These are phyloP conservation scores for Cordyceps farinosa DNA, from an alignment of 2,329 filamentous ascomycete species.

Conservation along the genomic window DNA sequence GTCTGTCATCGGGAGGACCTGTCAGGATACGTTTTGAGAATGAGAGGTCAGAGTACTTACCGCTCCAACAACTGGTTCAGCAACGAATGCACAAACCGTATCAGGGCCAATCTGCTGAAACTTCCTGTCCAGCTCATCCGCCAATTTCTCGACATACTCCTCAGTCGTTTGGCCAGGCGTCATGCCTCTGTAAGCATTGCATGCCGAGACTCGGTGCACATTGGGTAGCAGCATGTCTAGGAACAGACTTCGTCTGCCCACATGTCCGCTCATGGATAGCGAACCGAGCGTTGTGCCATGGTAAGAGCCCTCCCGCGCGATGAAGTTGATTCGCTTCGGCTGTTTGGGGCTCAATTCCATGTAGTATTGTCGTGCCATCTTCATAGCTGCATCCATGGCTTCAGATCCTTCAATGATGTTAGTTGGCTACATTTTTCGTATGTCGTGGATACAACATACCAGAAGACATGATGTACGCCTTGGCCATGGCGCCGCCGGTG, in stretches of 20 bases:
- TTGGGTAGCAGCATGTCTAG: constrained; percentile 56
- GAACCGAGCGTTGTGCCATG: constrained; percentile 69
- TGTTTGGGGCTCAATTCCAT: constrained; percentile 43
- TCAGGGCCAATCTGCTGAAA: constrained; percentile 61
- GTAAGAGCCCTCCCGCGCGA: constrained; percentile 64
- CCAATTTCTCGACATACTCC: constrained; percentile 58
- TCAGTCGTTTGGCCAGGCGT: constrained; percentile 48
- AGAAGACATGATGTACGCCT: constrained; percentile 34
- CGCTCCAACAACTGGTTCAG: constrained; percentile 69
- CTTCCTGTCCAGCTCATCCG: constrained; percentile 61
- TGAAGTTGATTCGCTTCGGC: constrained; percentile 58
- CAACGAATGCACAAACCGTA: constrained; percentile 67
- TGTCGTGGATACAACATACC: constrained; percentile 24
- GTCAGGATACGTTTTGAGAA: not conserved
- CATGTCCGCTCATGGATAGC: constrained; percentile 61
- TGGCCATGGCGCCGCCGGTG: constrained; percentile 32
- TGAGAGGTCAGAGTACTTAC: not conserved
- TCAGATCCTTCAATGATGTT: constrained; percentile 43
- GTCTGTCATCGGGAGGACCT: constrained; percentile 17
- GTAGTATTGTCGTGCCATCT: constrained; percentile 45
- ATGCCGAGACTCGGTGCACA: constrained; percentile 59
- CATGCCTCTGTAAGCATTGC: constrained; percentile 60
- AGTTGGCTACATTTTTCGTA: not conserved
- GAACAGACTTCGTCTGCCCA: constrained; percentile 55
- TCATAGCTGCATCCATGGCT: constrained; percentile 44